Conservation (phyloP, 2,329 filamentous ascomycete species). For the Stenocarpella maydis region DNA sequence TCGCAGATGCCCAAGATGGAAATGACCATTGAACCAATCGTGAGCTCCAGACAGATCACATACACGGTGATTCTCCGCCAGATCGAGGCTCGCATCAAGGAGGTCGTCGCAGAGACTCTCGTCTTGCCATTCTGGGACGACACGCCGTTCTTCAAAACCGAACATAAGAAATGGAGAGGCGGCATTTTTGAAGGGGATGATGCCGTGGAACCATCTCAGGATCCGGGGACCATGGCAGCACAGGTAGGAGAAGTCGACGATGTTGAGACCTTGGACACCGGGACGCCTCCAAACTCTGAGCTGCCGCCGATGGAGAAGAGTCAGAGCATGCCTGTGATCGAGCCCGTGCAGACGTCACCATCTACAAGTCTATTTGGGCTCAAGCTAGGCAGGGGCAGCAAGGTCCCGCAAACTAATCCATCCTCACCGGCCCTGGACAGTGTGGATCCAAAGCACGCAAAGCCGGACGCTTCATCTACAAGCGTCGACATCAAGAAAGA, state of each 20-base stretch:
- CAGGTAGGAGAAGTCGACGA: conserved; percentile 58
- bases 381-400: conserved; percentile 51
- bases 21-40: conserved; percentile 92
- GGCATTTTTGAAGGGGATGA: conserved; percentile 77
- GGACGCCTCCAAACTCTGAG: conserved; percentile 49
- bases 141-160: conserved; percentile 86
- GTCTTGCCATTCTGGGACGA: conserved; percentile 98
- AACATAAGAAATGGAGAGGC: conserved; percentile 79
- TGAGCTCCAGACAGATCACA: conserved; percentile 94
- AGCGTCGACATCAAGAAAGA: conserved; percentile 57
- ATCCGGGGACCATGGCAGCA: conserved; percentile 50
- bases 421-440: conserved; percentile 29
- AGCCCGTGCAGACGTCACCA: conserved; percentile 48
- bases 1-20: conserved; percentile 94
- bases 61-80: conserved; percentile 91
- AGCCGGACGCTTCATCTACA: conserved; percentile 55
- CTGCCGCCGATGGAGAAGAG: conserved; percentile 64
- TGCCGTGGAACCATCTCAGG: conserved; percentile 49
- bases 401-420: conserved; percentile 21
- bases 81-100: conserved; percentile 94
- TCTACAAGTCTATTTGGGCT: conserved; percentile 59
- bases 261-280: conserved; percentile 52
- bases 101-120: conserved; percentile 90
- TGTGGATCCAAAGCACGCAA: conserved; percentile 16
- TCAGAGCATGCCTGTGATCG: conserved; percentile 56